Evolutionary conservation across 768 basidiomycete species (phyloP), one percentile per base, ranked within the genome.

Genomic region (Kwoniella sp.): DNA sequence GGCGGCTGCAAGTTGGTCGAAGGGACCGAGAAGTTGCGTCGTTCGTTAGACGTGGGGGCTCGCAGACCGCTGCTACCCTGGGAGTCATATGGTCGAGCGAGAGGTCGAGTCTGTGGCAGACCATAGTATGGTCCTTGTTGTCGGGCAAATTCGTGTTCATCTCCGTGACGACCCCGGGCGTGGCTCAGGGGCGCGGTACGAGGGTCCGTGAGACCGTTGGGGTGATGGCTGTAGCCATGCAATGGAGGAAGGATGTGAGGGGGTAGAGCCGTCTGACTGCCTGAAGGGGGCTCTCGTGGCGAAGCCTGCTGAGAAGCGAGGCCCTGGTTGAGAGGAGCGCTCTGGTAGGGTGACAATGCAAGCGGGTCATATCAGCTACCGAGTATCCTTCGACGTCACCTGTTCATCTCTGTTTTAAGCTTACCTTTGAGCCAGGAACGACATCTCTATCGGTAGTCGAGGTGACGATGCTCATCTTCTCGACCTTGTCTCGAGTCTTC

Each of bases 401-500:
- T n/a, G n/a, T n/a, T n/a, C n/a, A n/a, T n/a, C n/a, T n/a, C n/a
- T n/a, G n/a, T n/a, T n/a, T n/a, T n/a, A n/a, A 11, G 55, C 75
- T 66, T 55, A 74, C 75, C 70, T 77, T 77, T 23, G 71, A 73
- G 4, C 71, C 73, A 4, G 68, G 66, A 15, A 66, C 66, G 15
- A 68, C 48, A 23, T 75, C 74, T 52, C 72, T 71, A 20, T 75
- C 76, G 9, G 55, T 58, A 12, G 70, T 55, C 31, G 55, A 65
- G 11, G 74, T 73, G 23, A 69, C 59, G 29, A 77, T 77, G 58
- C 71, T 75, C 68, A 77, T 62, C 58, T 67, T 66, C 64, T 77
- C 76, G 0, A 77, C 76, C 53, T 72, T 73, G 50, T 77, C 76
- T 41, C 70, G 67, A 4, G 72, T 77, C 69, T 77, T 75, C 38